Evolutionary conservation across 164 flowering plant genomes (phyloP).

Genomic region (Vitis vinifera): ASM3070453v1 NC_081811.1:27902501-27903000

Average conservation of each 20-base stretch:
- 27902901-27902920: constrained; percentile 28
- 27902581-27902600: constrained; percentile 49
- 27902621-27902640: constrained; percentile 56
- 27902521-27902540: background rate
- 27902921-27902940: constrained; percentile 28
- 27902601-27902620: constrained; percentile 50
- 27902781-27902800: constrained; percentile 36
- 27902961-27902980: too few relatives aligned
- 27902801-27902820: constrained; percentile 33
- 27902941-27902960: too few relatives aligned
- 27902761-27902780: constrained; percentile 53
- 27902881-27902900: constrained; percentile 26
- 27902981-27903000: too few relatives aligned
- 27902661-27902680: background rate
- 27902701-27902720: background rate
- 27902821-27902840: constrained; percentile 30
- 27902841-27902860: constrained; percentile 34
- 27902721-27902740: background rate
- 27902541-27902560: background rate
- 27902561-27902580: background rate
- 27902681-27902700: background rate
- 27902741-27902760: constrained; percentile 48
- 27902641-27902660: constrained; percentile 34
- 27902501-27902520: background rate
- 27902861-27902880: constrained; percentile 31